These are phyloP conservation scores for Saccharomycopsis fibuligera DNA, from an alignment of 805 yeast species.

Conservation along the genomic window DNA sequence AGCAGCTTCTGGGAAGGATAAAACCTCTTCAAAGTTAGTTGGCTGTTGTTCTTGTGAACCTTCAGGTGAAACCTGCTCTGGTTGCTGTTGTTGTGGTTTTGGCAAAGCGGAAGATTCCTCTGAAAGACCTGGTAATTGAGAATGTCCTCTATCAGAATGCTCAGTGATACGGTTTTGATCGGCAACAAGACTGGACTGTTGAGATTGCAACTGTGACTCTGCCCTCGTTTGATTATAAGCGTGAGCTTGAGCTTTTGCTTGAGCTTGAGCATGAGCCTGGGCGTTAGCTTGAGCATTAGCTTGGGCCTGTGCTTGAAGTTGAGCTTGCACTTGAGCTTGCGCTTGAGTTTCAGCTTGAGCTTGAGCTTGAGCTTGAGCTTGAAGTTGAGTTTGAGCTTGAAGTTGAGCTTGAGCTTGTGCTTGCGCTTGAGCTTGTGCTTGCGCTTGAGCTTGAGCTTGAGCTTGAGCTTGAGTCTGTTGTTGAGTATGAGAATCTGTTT, in stretches of 20 bases:
- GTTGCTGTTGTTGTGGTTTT: too few species aligned
- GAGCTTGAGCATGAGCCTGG: not conserved
- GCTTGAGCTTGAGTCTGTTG: conserved; percentile 21
- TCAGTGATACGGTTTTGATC: not conserved
- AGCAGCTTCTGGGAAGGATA: conserved; percentile 37
- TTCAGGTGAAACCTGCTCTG: too few species aligned
- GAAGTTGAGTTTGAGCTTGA: conserved; percentile 18
- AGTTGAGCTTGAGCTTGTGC: conserved; percentile 18
- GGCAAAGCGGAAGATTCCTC: not conserved
- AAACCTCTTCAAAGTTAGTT: conserved; percentile 28
- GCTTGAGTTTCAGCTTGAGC: not conserved
- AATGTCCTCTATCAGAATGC: not conserved
- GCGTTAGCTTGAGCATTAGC: not conserved
- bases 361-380: not conserved
- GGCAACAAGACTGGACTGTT: not conserved
- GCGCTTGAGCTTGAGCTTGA: not conserved
- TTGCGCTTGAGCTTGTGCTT: conserved; percentile 16
- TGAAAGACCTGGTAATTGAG: not conserved
- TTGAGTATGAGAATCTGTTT: conserved; percentile 23
- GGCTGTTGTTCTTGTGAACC: conserved; percentile 20
- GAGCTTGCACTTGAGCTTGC: too few species aligned
- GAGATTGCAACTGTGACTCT: not conserved
- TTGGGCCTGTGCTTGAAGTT: too few species aligned
- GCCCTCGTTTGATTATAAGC: too few species aligned
- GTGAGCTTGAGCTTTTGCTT: too few species aligned